These are phyloP conservation scores for Adansonia digitata DNA, from an alignment of 345 rosid genomes.

Conservation along the genomic window DNA sequence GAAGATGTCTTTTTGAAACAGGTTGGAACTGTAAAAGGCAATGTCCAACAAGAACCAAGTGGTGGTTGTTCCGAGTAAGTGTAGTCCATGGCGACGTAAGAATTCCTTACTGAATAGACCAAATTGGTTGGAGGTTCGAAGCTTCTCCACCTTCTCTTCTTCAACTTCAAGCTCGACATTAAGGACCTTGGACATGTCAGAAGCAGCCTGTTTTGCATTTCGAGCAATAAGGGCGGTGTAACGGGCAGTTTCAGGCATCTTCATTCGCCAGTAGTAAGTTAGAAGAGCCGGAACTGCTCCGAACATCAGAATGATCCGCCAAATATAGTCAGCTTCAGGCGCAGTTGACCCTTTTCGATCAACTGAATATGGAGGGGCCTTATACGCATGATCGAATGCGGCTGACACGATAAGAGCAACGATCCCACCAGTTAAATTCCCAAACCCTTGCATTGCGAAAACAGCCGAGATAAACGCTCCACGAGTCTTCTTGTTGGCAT, in stretches of 20 bases:
- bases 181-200: constrained; percentile 49
- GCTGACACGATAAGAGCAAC: constrained; percentile 36
- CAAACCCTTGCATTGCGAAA: constrained; percentile 59
- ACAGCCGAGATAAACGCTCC: constrained; percentile 53
- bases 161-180: constrained; percentile 37
- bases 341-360: constrained; percentile 25
- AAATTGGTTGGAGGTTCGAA: constrained; percentile 21
- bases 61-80: constrained; percentile 36
- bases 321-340: constrained; percentile 42
- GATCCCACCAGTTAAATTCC: constrained; percentile 44
- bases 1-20: constrained; percentile 49
- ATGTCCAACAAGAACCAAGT: too few relatives aligned
- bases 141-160: constrained; percentile 18
- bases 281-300: constrained; percentile 47
- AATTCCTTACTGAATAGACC: constrained; percentile 41
- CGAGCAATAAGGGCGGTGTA: constrained; percentile 49
- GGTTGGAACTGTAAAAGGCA: constrained; percentile 46
- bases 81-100: constrained; percentile 44
- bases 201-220: constrained; percentile 39
- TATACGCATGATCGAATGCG: constrained; percentile 30
- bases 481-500: constrained; percentile 54
- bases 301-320: constrained; percentile 48
- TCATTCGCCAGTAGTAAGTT: too few relatives aligned
- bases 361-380: constrained; percentile 30
- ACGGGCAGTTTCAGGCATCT: constrained; percentile 58